These are phyloP conservation scores for Hibiscus mutabilis DNA, from an alignment of 345 rosid genomes.

Conservation along the genomic window DNA sequence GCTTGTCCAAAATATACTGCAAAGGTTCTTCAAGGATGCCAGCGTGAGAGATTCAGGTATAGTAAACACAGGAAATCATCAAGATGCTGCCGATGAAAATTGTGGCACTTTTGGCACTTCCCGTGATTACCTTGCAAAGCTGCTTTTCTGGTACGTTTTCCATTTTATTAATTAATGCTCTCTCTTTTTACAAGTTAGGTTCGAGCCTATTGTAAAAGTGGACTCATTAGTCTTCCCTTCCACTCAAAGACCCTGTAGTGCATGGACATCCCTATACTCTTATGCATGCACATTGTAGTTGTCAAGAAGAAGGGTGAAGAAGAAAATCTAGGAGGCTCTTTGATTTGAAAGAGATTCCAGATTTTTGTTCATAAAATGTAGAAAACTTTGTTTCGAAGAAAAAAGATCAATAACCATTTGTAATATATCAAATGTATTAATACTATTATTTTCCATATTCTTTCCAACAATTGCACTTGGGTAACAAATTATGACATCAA, in stretches of 20 bases:
- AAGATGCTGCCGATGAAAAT: constrained; percentile 35
- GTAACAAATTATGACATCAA: not conserved
- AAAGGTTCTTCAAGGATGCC: constrained; percentile 45
- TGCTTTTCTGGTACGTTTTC: constrained; percentile 74
- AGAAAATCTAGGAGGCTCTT: not conserved
- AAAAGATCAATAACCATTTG: not conserved
- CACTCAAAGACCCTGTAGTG: not conserved
- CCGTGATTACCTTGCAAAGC: constrained; percentile 86
- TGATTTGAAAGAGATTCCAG: not conserved
- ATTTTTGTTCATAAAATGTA: not conserved
- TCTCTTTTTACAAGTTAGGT: not conserved
- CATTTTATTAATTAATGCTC: not conserved
- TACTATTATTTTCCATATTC: not conserved
- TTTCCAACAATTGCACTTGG: not conserved
- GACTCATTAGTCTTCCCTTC: not conserved
- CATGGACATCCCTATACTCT: not conserved
- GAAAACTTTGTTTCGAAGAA: not conserved
- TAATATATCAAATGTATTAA: not conserved
- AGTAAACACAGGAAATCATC: constrained; percentile 22
- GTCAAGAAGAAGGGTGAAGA: not conserved
- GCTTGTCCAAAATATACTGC: constrained; percentile 62
- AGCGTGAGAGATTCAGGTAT: constrained; percentile 25
- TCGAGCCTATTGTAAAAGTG: not conserved
- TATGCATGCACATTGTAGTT: not conserved
- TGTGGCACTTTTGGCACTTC: constrained; percentile 51